Base-by-base conservation (phyloP, 345 rosid species). In the Brassica cretica region DNA sequence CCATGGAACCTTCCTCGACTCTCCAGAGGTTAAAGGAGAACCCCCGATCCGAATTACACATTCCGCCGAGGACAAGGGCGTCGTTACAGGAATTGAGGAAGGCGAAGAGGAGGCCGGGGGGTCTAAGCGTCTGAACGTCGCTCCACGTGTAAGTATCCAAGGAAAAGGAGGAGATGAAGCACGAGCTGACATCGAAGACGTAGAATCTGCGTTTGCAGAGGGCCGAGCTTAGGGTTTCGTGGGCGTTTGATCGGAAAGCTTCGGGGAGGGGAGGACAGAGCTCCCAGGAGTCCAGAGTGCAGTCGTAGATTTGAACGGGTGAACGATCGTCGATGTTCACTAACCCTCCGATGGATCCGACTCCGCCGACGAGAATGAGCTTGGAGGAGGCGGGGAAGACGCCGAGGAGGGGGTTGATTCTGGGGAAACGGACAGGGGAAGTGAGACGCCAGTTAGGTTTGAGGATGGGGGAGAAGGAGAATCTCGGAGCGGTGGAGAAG, bases 341-440 rank as follows among this genome's bases (percentile, higher is more conserved):
- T 55, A 93, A 78, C 19, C 87, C 84, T 0, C 95, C 95, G 37
- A 88, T 86, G 75, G 88, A 89, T 9, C 89, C 71, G 32, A 83
- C 95, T 0, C 98, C 98, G 14, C 91, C 96, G 9, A 89, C 96
- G 27, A 91, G 89, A 44, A 91, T 78, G 71, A 93, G 86, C 3
- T 77, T 81, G 37, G 80, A 53, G 3, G 71, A 46, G 55, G 55
- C 0, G 55, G 55, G 6, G 56, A 51, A 71, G 74, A 89, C 91
- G 25, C 83, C 90, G 2, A 90, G 64, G 5, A 91, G 90, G 2
- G 98, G 98, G 35, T 80, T 86, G 74, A 88, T 81, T 15, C 96
- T 77, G 0, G 92, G 79, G 71, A 83, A 90, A 0, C 68, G 82
- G 70, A 88, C 84, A 3, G 90, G 88, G 29, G 90, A 81, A 24